Evolutionary conservation across 768 basidiomycete genomes (phyloP).

Genomic region (Kwoniella shandongensis): DNA sequence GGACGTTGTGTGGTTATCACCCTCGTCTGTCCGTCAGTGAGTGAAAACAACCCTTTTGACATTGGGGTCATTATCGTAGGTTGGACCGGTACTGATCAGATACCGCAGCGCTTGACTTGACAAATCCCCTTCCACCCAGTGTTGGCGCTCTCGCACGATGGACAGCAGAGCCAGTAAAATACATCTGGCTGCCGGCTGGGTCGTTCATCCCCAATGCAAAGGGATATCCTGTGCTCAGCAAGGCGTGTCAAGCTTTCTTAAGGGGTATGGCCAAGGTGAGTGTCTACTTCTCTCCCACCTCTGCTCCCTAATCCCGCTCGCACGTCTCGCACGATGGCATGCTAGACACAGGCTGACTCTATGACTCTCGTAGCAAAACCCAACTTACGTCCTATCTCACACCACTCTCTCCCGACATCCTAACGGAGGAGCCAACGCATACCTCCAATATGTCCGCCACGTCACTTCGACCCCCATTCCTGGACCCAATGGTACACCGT

Average conservation of each 20-base stretch:
- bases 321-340: neutral
- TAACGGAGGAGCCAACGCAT: slow-evolving; percentile 79
- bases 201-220: slow-evolving; percentile 94
- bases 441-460: slow-evolving; percentile 70
- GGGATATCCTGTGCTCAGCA: slow-evolving; percentile 94
- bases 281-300: neutral
- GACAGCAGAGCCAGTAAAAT: slow-evolving; percentile 88
- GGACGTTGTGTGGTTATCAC: slow-evolving; percentile 80
- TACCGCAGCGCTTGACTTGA: slow-evolving; percentile 78
- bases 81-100: slow-evolving; percentile 2
- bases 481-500: slow-evolving; percentile 8
- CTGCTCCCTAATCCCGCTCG: neutral
- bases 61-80: neutral
- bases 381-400: slow-evolving; percentile 77
- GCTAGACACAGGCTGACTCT: slow-evolving; percentile 9
- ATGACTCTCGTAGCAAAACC: slow-evolving; percentile 66
- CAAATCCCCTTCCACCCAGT: slow-evolving; percentile 78
- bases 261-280: slow-evolving; percentile 62
- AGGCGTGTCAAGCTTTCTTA: slow-evolving; percentile 86
- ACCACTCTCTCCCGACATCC: slow-evolving; percentile 66
- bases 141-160: slow-evolving; percentile 77
- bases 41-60: slow-evolving; percentile 13
- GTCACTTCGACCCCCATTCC: slow-evolving; percentile 38
- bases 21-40: slow-evolving; percentile 54
- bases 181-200: slow-evolving; percentile 82